Base-by-base conservation (phyloP, 768 basidiomycete genomes). In the Leccinum incarnatum region DNA sequence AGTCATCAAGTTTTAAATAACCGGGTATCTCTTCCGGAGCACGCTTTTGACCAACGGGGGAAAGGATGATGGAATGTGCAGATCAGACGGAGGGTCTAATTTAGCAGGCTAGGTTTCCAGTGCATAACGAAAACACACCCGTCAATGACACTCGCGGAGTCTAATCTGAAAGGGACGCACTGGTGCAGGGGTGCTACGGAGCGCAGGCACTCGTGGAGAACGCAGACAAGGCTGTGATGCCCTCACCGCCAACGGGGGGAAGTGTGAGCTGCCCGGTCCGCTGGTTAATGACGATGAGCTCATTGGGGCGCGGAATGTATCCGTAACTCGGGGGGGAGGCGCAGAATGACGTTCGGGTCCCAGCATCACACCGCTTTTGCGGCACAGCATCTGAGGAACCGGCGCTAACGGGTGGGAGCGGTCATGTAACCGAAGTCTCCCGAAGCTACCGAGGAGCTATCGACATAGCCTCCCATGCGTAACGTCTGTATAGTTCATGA, bases 61-160 rank as follows among this genome's bases (percentile, higher is more conserved):
- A 19, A 46, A 15, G 45, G 67, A 54, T 71, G 67, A 59, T 59
- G 61, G 51, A 59, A 69, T 65, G 57, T 7, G 54, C 30, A 52
- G 53, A 67, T 69, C 62, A 55, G 54, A 58, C 21, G 48, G 47
- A 19, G 40, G 32, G 59, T 27, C 62, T 51, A 50, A 52, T 65
- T 69, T 65, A 37, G 67, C 49, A 59, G 46, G 58, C 57, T 61
- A 27, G 14, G 59, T 62, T 62, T 71, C 70, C 69, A 68, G 72
- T 73, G 70, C 49, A 67, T 62, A 55, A 66, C 69, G 65, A 69
- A 27, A 64, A 56, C 54, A 37, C 5, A 37, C 52, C 23, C 61
- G 25, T 48, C 12, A 7, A 12, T 36, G 21, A 25, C 17, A 34
- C 4, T 21, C 48, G 59, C 59, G 61, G 57, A 64, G 65, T 57